Conservation (phyloP, 2,329 filamentous ascomycete genomes). For the Arachnopeziza araneosa region DNA sequence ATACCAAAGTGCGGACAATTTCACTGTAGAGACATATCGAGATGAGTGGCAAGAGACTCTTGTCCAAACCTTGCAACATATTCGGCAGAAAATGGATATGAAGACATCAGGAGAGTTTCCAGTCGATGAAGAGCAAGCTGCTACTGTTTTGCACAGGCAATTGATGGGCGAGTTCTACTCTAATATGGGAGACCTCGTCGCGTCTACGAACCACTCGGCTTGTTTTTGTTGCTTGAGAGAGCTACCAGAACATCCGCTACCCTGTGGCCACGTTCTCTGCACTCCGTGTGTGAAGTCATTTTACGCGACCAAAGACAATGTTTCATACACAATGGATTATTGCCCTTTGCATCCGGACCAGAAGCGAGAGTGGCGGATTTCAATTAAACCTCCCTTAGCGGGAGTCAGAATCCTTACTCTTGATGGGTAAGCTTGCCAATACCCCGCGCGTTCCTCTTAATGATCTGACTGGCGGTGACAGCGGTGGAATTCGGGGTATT, state of each 20-base stretch:
- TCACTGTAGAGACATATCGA: no score
- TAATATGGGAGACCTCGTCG: background rate
- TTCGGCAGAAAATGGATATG: background rate
- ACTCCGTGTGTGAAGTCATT: conserved; percentile 3
- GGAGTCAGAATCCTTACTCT: background rate
- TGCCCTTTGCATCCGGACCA: conserved; percentile 1
- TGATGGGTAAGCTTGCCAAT: background rate
- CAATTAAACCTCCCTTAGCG: conserved; percentile 1
- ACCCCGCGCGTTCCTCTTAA: background rate
- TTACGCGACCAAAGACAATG: background rate
- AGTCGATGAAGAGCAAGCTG: background rate
- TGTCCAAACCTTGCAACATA: no score
- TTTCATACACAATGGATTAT: background rate
- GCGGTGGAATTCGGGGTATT: background rate
- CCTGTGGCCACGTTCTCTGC: conserved; percentile 7
- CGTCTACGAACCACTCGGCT: background rate
- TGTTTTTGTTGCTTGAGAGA: conserved; percentile 5
- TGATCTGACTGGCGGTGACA: background rate
- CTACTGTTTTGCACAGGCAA: background rate
- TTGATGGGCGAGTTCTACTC: background rate
- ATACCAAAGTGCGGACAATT: background rate
- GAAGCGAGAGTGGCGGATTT: background rate
- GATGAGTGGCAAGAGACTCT: no score
- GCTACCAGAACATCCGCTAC: conserved; percentile 4
- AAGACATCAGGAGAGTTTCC: background rate